These are phyloP conservation scores for Mycena galopus DNA, from an alignment of 768 basidiomycete genomes.

Conservation along the genomic window DNA sequence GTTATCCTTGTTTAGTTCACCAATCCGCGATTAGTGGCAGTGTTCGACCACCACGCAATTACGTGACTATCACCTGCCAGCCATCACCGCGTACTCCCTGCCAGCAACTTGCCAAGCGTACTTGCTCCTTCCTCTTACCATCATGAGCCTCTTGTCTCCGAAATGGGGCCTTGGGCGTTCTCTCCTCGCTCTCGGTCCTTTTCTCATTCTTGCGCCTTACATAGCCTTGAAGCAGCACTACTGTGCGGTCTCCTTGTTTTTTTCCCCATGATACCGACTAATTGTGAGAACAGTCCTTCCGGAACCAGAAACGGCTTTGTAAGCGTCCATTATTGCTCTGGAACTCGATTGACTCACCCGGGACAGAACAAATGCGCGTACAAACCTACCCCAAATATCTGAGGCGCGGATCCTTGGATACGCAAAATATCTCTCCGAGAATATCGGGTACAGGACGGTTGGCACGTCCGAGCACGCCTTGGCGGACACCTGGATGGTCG, in stretches of 20 bases:
- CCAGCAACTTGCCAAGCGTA: too few species aligned
- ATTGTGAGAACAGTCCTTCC: constrained; percentile 62
- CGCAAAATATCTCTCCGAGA: constrained; percentile 81
- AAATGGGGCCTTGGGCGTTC: constrained; percentile 74
- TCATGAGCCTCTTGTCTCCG: constrained; percentile 39
- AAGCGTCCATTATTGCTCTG: constrained; percentile 36
- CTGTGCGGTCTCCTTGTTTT: constrained; percentile 49
- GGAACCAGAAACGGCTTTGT: constrained; percentile 67
- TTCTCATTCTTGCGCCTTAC: constrained; percentile 64
- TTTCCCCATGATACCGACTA: constrained; percentile 11
- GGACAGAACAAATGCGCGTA: constrained; percentile 61
- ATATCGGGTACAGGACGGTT: constrained; percentile 91
- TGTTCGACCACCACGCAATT: too few species aligned
- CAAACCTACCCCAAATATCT: constrained; percentile 76
- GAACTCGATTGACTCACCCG: not conserved
- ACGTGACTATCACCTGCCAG: not conserved
- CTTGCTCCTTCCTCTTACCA: constrained; percentile 10
- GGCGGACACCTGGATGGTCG: constrained; percentile 86
- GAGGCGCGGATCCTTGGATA: constrained; percentile 75
- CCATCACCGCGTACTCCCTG: not conserved
- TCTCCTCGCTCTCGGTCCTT: constrained; percentile 64
- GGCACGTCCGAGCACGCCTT: constrained; percentile 90
- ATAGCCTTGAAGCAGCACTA: constrained; percentile 63
- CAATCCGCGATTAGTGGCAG: too few species aligned
- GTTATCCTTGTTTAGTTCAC: too few species aligned